A percentile compares a stretch with the other conserved stretches of the same genome.
Conservation (phyloP, 305 asterid species). For the Fraxinus velutina region DNA sequence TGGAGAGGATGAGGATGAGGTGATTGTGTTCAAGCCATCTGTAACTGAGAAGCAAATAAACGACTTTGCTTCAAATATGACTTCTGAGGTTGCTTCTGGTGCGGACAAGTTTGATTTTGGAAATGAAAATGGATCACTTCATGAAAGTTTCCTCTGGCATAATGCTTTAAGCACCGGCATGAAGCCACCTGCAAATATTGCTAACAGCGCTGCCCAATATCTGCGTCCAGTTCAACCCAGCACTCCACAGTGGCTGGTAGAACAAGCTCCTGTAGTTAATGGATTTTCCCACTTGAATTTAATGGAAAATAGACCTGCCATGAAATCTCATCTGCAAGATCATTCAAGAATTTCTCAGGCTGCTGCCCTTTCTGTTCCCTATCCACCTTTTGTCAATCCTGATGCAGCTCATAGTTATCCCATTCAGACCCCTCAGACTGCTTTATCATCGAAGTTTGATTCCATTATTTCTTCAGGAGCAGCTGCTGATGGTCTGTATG, state of each 20-base stretch:
- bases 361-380: slow-evolving; percentile 49
- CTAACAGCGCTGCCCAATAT: slow-evolving; percentile 43
- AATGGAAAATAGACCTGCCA: slow-evolving; percentile 46
- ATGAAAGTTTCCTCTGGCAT: slow-evolving; percentile 41
- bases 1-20: slow-evolving; percentile 88
- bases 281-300: slow-evolving; percentile 54
- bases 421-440: slow-evolving; percentile 41
- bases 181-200: slow-evolving; percentile 33
- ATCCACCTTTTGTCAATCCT: slow-evolving; percentile 40
- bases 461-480: slow-evolving; percentile 47
- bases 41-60: slow-evolving; percentile 53
- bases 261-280: slow-evolving; percentile 42
- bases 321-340: slow-evolving; percentile 45
- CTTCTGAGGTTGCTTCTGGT: slow-evolving; percentile 33
- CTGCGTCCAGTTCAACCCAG: slow-evolving; percentile 44
- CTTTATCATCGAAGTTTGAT: slow-evolving; percentile 47
- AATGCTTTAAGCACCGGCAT: slow-evolving; percentile 35
- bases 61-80: slow-evolving; percentile 36
- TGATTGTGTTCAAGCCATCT: slow-evolving; percentile 78
- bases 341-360: slow-evolving; percentile 46
- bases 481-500: slow-evolving; percentile 33
- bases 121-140: slow-evolving; percentile 37
- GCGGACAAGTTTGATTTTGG: slow-evolving; percentile 31
- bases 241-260: slow-evolving; percentile 47
- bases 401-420: slow-evolving; percentile 38